Evolutionary conservation across 331 rosid species (phyloP).

Genomic region (Pyracantha coccinea): DNA sequence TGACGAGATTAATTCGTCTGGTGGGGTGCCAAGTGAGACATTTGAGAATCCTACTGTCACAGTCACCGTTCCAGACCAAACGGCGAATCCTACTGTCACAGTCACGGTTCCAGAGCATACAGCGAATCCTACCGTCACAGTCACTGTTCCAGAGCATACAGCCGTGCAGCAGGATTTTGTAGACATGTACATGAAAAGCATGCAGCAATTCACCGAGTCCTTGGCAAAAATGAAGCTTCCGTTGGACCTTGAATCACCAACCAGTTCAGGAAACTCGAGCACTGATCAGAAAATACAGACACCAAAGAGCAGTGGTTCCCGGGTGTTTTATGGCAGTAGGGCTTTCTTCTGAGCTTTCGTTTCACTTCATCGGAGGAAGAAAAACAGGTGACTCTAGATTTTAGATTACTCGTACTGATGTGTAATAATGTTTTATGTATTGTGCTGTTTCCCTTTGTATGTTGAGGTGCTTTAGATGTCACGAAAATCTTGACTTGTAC

Average conservation of each 20-base stretch:
- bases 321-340: slow-evolving; percentile 85
- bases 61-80: slow-evolving; percentile 45
- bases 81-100: slow-evolving; percentile 10
- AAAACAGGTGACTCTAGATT: slow-evolving; percentile 43
- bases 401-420: slow-evolving; percentile 40
- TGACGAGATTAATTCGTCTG: slow-evolving; percentile 58
- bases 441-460: slow-evolving; percentile 27
- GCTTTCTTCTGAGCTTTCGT: slow-evolving; percentile 67
- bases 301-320: slow-evolving; percentile 44
- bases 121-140: too few relatives aligned
- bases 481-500: slow-evolving; percentile 36
- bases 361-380: slow-evolving; percentile 21
- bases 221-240: slow-evolving; percentile 92
- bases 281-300: slow-evolving; percentile 51
- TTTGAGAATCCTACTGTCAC: slow-evolving; percentile 1
- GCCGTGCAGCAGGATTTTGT: slow-evolving; percentile 93
- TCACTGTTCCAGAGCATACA: slow-evolving; percentile 48
- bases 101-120: too few relatives aligned
- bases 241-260: slow-evolving; percentile 56
- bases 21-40: slow-evolving; percentile 39
- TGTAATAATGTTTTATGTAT: slow-evolving; percentile 45
- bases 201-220: slow-evolving; percentile 88
- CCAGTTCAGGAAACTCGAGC: slow-evolving; percentile 64
- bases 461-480: slow-evolving; percentile 49
- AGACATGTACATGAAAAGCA: slow-evolving; percentile 92